A percentile compares a stretch with the other conserved stretches of the same genome.
Conservation (phyloP, 2,329 filamentous ascomycete species). For the Aschersonia sp. region DNA sequence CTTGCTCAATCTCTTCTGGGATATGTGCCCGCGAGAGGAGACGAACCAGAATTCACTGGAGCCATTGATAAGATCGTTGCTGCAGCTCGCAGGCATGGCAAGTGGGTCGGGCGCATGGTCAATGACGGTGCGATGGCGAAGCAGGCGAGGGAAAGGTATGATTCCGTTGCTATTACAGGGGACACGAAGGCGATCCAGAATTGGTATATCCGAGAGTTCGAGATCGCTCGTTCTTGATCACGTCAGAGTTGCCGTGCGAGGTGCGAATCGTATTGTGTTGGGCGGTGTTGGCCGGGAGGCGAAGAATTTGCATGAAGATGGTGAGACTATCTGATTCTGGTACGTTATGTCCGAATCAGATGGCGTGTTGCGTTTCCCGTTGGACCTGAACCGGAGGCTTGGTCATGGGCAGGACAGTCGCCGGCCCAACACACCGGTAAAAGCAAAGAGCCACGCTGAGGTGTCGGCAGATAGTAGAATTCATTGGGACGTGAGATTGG, state of each 20-base stretch:
- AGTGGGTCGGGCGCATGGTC: conserved; percentile 33
- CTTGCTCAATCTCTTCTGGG: conserved; percentile 22
- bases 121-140: conserved; percentile 28
- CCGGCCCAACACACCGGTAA: too few species aligned
- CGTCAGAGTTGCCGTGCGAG: not conserved
- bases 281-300: too few species aligned
- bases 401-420: too few species aligned
- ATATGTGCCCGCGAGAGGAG: conserved; percentile 27
- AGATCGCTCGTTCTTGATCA: conserved; percentile 19
- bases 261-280: not conserved
- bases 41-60: conserved; percentile 30
- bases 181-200: conserved; percentile 33
- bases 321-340: too few species aligned
- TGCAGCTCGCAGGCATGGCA: conserved; percentile 31
- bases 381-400: too few species aligned
- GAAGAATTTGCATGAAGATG: too few species aligned
- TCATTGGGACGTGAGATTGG: too few species aligned
- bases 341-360: too few species aligned
- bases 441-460: too few species aligned
- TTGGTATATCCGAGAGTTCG: conserved; percentile 28
- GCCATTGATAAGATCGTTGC: conserved; percentile 30
- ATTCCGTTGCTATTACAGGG: conserved; percentile 26
- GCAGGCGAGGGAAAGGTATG: conserved; percentile 20
- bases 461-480: too few species aligned
- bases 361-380: too few species aligned